Evolutionary conservation across 2,329 filamentous ascomycete species (phyloP), one percentile per base, ranked within the genome.

Genomic region (Xylariales sp.): DNA sequence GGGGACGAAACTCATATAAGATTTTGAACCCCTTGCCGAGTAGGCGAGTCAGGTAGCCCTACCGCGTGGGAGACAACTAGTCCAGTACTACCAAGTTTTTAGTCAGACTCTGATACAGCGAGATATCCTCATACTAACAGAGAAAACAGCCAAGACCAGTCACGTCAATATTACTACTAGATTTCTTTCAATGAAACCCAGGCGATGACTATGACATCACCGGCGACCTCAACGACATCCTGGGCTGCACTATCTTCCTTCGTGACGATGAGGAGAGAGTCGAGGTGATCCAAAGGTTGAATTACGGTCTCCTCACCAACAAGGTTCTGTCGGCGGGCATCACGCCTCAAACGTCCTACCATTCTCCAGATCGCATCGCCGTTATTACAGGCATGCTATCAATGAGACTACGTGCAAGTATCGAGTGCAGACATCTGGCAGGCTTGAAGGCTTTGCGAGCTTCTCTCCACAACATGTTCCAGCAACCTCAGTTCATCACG

Each of bases 401-500:
- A 11, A 54, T 54, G 49, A 31, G 38, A 22, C 21, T 46, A 2
- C 50, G 52, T 28, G 45, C 46, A 14, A 44, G n/a, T 6, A 44
- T 52, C 10, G 48, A 49, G 22, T 14, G 21, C 3, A 31, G 43
- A 22, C 44, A 53, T 19, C 6, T 53, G 18, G 21, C 10, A 2
- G 22, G 28, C 3, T 42, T 53, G 20, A 42, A 38, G 18, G 28
- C 46, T 4, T 46, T 55, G 11, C 47, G 46, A 7, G 35, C 38
- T 9, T 32, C 16, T 14, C 50, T 54, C 25, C 42, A 41, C n/a
- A 54, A 40, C 16, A 35, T 53, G 16, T 50, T 52, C 41, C 42
- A 50, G 42, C 51, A 54, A 37, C 28, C 52, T 8, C 53, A 54
- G 28, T 43, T 54, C 2, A 8, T 49, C 5, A 47, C 51, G 10